Evolutionary conservation across 768 basidiomycete species (phyloP).

Genomic region (Dendrothele bispora): DNA sequence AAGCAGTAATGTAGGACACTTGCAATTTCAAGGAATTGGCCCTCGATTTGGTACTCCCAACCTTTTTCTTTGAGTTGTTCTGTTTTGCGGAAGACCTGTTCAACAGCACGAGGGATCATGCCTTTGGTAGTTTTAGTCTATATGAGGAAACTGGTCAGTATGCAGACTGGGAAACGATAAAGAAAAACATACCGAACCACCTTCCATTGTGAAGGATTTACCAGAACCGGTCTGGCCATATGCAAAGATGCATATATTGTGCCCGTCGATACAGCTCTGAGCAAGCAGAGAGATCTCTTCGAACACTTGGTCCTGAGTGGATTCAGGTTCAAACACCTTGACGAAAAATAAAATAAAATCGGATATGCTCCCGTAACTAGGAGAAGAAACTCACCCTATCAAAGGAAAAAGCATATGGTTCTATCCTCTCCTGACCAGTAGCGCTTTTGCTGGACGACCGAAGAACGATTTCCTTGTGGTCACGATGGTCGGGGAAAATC

Average conservation of each 20-base stretch:
- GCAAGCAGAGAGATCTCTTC: constrained; percentile 89
- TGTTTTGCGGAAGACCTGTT: constrained; percentile 81
- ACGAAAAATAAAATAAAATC: no score
- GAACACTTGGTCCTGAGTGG: constrained; percentile 82
- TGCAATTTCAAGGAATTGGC: constrained; percentile 93
- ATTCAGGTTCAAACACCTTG: constrained; percentile 82
- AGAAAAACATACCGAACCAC: constrained; percentile 60
- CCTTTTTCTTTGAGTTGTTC: constrained; percentile 76
- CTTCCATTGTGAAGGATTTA: constrained; percentile 93
- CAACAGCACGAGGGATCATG: constrained; percentile 93
- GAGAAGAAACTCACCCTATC: constrained; percentile 58
- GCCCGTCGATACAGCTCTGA: constrained; percentile 89
- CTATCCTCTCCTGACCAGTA: constrained; percentile 80
- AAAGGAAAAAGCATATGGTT: constrained; percentile 76
- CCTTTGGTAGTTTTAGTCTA: constrained; percentile 69
- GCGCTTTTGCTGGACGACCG: constrained; percentile 72
- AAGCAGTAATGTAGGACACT: no score
- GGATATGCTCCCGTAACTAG: no score
- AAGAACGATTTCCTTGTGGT: constrained; percentile 77
- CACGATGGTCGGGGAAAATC: constrained; percentile 69
- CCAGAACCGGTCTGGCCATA: constrained; percentile 93
- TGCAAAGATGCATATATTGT: constrained; percentile 94
- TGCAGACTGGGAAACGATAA: neutral
- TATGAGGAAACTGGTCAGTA: neutral
- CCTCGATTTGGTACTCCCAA: constrained; percentile 89